Base-by-base conservation (phyloP, 2,329 filamentous ascomycete genomes). In the Lachnellula willkommii region DNA sequence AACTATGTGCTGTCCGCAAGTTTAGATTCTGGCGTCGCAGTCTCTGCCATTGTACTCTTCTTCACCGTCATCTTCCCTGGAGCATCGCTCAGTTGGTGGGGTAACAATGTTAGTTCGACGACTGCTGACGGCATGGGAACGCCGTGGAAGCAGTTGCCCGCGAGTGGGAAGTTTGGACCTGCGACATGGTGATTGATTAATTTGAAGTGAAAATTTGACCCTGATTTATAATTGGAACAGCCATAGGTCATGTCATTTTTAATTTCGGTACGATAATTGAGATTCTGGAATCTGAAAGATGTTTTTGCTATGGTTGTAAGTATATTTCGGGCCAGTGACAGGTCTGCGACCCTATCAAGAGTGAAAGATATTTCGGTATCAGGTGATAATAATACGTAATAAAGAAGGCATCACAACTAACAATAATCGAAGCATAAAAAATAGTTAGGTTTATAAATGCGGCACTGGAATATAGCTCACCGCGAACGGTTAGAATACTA, bases 1-100 rank as follows among this genome's bases (percentile, higher is more conserved):
- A 90, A 90, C 74, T 90, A 90, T 68, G 78, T 89, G 66, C 81
- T 85, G 1, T 88, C 86, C 22, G 87, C 87, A 0, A 86, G 83
- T 1, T 74, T 90, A 22, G 87, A 90, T 69, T 81, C 81, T 49
- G 87, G 87, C 6, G 75, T 89, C 6, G 82, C 85, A 9, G 68
- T 89, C 15, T 80, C 78, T 24, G 87, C 85, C 0, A 79, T 90
- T 39, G 69, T 90, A 54, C 85, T 90, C 56, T 88, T 90, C 84
- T 84, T 39, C 73, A 74, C 82, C 88, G 65, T 79, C 81, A 2
- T 72, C 89, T 43, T 82, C 83, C 56, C 70, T 88, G 63, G 80
- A 81, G 39, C 71, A 77, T 85, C 56, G 80, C 22, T 79, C 84
- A 40, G 70, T 15, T 90, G 88, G 86, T 89, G 86, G 86, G 85